phyloP scores from a whole-genome alignment of 2,329 filamentous ascomycete genomes.

The Fusarium sublunatum region DNA sequence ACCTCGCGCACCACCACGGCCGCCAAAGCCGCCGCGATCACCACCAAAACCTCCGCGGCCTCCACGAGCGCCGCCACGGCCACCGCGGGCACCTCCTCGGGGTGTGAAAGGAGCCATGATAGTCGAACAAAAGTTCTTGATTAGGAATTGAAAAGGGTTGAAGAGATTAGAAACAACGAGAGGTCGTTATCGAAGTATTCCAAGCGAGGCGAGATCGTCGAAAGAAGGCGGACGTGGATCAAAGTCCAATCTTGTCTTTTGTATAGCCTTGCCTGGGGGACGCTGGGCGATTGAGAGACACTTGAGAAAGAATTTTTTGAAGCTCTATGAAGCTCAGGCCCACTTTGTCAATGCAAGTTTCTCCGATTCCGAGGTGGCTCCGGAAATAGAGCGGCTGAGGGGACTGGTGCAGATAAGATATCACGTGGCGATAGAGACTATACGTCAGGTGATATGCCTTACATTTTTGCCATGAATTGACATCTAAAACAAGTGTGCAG shows the following conservation, averaged over 20 bases:
- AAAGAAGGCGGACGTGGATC: slow-evolving; percentile 46
- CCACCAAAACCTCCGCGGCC: slow-evolving; percentile 52
- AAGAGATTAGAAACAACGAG: slow-evolving; percentile 34
- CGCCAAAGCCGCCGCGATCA: slow-evolving; percentile 51
- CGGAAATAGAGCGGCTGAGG: slow-evolving; percentile 25
- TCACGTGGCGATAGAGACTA: slow-evolving; percentile 40
- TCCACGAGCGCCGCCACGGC: slow-evolving; percentile 52
- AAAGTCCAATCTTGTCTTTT: slow-evolving; percentile 48
- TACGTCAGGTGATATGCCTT: slow-evolving; percentile 41
- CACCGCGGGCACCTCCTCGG: slow-evolving; percentile 49
- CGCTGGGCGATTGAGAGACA: slow-evolving; percentile 44
- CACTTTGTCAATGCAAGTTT: slow-evolving; percentile 40
- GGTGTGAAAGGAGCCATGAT: slow-evolving; percentile 50
- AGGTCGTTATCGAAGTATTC: slow-evolving; percentile 32
- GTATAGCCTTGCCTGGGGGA: slow-evolving; percentile 47
- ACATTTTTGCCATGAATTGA: slow-evolving; percentile 1
- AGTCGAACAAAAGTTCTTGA: slow-evolving; percentile 32
- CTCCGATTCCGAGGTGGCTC: slow-evolving; percentile 41
- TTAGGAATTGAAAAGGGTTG: slow-evolving; percentile 42
- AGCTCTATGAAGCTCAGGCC: slow-evolving; percentile 49
- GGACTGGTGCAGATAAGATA: not conserved
- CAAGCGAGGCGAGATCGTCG: slow-evolving; percentile 34
- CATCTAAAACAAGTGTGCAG: not conserved
- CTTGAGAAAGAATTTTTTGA: slow-evolving; percentile 54
- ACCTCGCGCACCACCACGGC: slow-evolving; percentile 45